Evolutionary conservation across 1,284 basidiomycete genomes (phyloP), one percentile per base, ranked within the genome.

Genomic region (Termitomyces sp.): DNA sequence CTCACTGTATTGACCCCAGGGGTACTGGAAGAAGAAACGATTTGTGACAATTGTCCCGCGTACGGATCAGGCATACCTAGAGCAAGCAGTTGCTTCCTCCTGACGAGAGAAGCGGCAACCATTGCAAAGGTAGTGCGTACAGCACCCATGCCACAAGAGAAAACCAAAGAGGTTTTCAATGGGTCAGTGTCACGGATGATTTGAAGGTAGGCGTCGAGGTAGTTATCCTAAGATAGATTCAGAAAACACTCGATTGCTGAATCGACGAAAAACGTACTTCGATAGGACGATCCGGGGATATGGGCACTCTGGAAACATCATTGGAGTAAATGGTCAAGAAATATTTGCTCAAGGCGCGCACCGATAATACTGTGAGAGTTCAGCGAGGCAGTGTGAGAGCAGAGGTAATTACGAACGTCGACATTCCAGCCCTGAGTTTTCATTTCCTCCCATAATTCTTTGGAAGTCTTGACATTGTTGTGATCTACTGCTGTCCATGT

Each of bases 121-220:
- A 99, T 99, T 5, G 93, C 96, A 67, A 98, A 98, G 0, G 96
- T 97, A 2, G 96, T 97, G 38, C 97, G 83, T 0, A 97, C 94
- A 2, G 93, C 92, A 40, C 97, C 97, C 81, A 97, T 95, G 38
- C 97, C 96, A 67, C 97, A 98, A 53, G 93, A 96, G 69, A 99
- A 97, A 2, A 99, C 91, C 14, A 99, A 76, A 0, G 89, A 86
- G 0, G 92, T 93, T 18, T 76, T 78, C 7, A 84, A 72, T 0
- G 96, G 94, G 60, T 97, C 91, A 0, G 89, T 84, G 37, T 82
- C 73, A 61, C 86, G 84, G 63, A 99, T 87, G 44, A 95, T 84
- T 11, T 81, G 80, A 16, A 96, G 78, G 68, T 97, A 97, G 1
- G 92, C 90, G 69, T 99, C 97, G 13, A 98, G 82, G 66, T 97